Conservation (phyloP, 371 early-diverging fungal species). For the Mortierella sp. region DNA sequence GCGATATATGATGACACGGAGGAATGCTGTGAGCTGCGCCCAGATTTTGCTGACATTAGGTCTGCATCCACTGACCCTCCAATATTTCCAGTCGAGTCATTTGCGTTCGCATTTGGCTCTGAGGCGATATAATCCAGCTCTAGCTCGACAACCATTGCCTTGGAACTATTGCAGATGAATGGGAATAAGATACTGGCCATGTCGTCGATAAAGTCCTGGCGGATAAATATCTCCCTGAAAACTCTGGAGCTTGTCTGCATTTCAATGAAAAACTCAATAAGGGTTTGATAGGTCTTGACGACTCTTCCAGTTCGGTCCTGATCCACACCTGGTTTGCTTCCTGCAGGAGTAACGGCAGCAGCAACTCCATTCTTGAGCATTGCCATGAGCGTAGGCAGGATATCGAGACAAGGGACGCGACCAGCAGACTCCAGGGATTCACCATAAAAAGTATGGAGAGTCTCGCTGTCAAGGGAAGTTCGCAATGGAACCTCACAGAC, state of each 20-base stretch:
- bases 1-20: constrained; percentile 36
- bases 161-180: constrained; percentile 61
- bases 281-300: constrained; percentile 56
- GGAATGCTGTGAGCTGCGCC: constrained; percentile 44
- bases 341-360: constrained; percentile 37
- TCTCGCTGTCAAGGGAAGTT: constrained; percentile 62
- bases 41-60: constrained; percentile 10
- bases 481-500: constrained; percentile 65
- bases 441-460: constrained; percentile 59
- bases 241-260: constrained; percentile 67
- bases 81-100: background rate
- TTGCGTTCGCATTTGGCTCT: constrained; percentile 20
- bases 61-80: constrained; percentile 14
- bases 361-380: constrained; percentile 61
- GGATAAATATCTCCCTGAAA: constrained; percentile 67
- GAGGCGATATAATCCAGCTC: constrained; percentile 64
- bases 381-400: constrained; percentile 55
- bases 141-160: constrained; percentile 60
- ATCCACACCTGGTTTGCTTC: constrained; percentile 15
- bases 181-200: constrained; percentile 68
- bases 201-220: constrained; percentile 70
- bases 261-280: constrained; percentile 68
- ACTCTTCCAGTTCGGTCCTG: constrained; percentile 30
- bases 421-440: constrained; percentile 43
- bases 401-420: constrained; percentile 55